phyloP scores from a whole-genome alignment of 495 filamentous ascomycete genomes.

The Penicillium turbatum region DNA sequence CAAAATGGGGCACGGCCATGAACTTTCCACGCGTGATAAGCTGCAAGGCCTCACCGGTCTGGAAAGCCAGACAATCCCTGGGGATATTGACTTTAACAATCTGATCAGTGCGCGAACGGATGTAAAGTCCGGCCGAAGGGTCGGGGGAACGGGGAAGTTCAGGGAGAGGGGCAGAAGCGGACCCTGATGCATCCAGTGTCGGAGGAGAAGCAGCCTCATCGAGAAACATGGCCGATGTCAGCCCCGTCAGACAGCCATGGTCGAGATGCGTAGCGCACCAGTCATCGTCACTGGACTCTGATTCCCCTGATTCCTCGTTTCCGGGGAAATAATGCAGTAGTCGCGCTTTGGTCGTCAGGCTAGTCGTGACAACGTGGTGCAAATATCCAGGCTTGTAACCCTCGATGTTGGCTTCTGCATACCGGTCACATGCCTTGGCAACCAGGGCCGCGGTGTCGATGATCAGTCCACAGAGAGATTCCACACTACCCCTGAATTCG shows the following conservation, averaged over 20 bases:
- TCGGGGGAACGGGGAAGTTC: constrained; percentile 75
- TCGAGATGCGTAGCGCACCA: constrained; percentile 97
- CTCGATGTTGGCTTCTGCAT: constrained; percentile 69
- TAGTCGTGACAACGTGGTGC: constrained; percentile 78
- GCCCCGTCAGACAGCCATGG: constrained; percentile 87
- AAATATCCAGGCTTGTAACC: constrained; percentile 75
- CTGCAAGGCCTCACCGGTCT: constrained; percentile 90
- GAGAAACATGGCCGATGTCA: constrained; percentile 94
- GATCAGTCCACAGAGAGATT: constrained; percentile 75
- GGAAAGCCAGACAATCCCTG: constrained; percentile 85
- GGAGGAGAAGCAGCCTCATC: constrained; percentile 62
- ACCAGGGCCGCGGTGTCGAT: constrained; percentile 88
- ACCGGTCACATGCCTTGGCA: constrained; percentile 80
- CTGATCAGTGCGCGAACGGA: constrained; percentile 73
- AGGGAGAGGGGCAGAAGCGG: constrained; percentile 38
- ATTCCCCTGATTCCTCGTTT: constrained; percentile 19
- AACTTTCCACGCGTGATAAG: constrained; percentile 84
- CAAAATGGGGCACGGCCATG: constrained; percentile 94
- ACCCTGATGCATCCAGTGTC: constrained; percentile 24
- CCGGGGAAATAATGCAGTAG: constrained; percentile 85
- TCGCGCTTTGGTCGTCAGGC: constrained; percentile 84
- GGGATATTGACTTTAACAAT: constrained; percentile 88
- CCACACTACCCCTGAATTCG: constrained; percentile 65
- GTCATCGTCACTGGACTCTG: constrained; percentile 64
- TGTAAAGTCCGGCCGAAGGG: constrained; percentile 81